Evolutionary conservation across 345 rosid genomes (phyloP).

Genomic region (Salix suchowensis): DNA sequence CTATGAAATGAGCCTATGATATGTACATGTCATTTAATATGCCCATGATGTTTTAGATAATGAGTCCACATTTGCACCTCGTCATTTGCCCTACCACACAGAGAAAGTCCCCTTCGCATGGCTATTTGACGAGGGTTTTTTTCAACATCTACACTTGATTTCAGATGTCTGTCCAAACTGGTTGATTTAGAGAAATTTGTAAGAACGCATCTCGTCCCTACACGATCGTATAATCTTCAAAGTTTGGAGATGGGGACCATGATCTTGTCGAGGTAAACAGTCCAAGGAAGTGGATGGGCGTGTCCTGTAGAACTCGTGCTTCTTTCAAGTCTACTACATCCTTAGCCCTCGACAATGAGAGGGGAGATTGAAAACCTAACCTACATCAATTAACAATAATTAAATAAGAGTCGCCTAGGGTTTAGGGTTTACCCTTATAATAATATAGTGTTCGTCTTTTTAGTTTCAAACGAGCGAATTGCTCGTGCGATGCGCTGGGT

Average conservation of each 20-base stretch:
- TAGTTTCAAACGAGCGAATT: not conserved
- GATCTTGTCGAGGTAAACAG: conserved; percentile 10
- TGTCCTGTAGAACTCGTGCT: conserved; percentile 15
- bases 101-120: not conserved
- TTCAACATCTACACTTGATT: not conserved
- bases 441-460: not conserved
- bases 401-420: too few species aligned
- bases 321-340: conserved; percentile 6
- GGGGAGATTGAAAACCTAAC: too few species aligned
- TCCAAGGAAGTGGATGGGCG: conserved; percentile 9
- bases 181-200: not conserved
- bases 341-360: conserved; percentile 6
- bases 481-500: too few species aligned
- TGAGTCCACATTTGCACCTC: not conserved
- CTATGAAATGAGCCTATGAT: conserved; percentile 1
- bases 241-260: conserved; percentile 16
- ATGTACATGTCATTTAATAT: not conserved
- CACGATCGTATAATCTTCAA: conserved; percentile 7
- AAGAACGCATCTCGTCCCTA: conserved; percentile 11
- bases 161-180: not conserved
- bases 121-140: not conserved
- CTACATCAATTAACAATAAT: not conserved
- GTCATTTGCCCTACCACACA: not conserved
- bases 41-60: not conserved
- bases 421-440: not conserved